Conservation (phyloP, 352 stramenopile genomes). For the Pseudoperonospora humuli region DNA sequence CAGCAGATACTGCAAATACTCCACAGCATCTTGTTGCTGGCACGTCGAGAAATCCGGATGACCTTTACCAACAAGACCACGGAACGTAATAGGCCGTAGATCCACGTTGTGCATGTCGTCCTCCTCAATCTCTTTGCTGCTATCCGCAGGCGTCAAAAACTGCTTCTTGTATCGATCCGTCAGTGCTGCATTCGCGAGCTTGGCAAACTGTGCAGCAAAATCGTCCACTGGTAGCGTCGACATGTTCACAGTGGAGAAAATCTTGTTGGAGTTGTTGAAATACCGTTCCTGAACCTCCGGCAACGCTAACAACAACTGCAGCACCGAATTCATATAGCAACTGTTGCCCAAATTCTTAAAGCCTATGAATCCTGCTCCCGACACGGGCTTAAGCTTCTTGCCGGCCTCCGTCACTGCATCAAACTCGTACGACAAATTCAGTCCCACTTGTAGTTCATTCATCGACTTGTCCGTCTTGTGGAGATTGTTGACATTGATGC, state of each 20-base stretch:
- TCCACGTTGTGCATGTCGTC: constrained; percentile 36
- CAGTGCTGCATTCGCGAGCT: constrained; percentile 84
- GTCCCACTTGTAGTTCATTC: constrained; percentile 93
- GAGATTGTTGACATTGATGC: constrained; percentile 91
- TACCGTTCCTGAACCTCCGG: constrained; percentile 71
- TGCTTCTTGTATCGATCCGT: constrained; percentile 79
- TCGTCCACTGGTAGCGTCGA: constrained; percentile 49
- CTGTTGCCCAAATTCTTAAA: constrained; percentile 99
- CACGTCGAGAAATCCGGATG: constrained; percentile 95
- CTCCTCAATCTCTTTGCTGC: constrained; percentile 28
- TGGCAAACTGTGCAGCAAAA: constrained; percentile 90
- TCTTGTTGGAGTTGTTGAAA: constrained; percentile 43
- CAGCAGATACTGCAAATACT: constrained; percentile 96
- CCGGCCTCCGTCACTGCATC: constrained; percentile 96
- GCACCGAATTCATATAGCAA: constrained; percentile 98
- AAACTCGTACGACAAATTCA: constrained; percentile 98
- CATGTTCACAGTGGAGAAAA: constrained; percentile 41
- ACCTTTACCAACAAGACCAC: constrained; percentile 89
- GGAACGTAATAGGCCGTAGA: constrained; percentile 88
- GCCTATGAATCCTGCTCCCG: constrained; percentile 89
- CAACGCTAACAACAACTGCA: constrained; percentile 90
- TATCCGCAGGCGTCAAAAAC: constrained; percentile 20
- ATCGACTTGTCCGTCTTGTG: constrained; percentile 99
- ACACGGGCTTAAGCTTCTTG: constrained; percentile 86
- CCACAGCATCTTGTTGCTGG: constrained; percentile 96